Evolutionary conservation across 768 basidiomycete genomes (phyloP).

Genomic region (Lactarius akahatsu): DNA sequence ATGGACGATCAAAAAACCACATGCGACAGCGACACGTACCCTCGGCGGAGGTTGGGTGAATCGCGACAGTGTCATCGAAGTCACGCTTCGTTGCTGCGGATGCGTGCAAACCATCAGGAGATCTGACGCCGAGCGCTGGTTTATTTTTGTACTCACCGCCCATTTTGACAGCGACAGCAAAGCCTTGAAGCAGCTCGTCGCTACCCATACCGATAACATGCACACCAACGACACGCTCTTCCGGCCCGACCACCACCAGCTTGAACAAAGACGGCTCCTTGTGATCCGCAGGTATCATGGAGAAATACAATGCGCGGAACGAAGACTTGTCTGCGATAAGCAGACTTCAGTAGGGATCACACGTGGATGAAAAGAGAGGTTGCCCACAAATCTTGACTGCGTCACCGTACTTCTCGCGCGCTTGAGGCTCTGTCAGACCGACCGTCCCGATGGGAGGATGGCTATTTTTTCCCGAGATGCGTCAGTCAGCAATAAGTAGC

Average conservation of each 20-base stretch:
- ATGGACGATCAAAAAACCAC: not conserved
- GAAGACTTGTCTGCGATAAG: slow-evolving; percentile 62
- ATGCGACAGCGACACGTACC: slow-evolving; percentile 45
- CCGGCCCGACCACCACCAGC: slow-evolving; percentile 79
- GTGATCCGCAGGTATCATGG: slow-evolving; percentile 84
- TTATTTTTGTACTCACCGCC: slow-evolving; percentile 47
- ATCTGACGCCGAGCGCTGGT: not conserved
- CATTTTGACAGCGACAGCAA: slow-evolving; percentile 98
- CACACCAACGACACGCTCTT: slow-evolving; percentile 94
- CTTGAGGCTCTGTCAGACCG: slow-evolving; percentile 91
- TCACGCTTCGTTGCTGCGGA: slow-evolving; percentile 68
- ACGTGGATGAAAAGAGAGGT: slow-evolving; percentile 15
- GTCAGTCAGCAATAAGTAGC: slow-evolving; percentile 13
- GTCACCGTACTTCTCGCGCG: slow-evolving; percentile 83
- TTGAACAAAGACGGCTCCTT: slow-evolving; percentile 97
- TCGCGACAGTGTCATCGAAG: slow-evolving; percentile 86
- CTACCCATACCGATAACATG: slow-evolving; percentile 91
- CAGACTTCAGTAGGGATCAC: slow-evolving; percentile 10
- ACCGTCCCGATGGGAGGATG: slow-evolving; percentile 96
- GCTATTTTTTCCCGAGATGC: slow-evolving; percentile 40
- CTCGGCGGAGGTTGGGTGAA: slow-evolving; percentile 86
- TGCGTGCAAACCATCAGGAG: slow-evolving; percentile 5
- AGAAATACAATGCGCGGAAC: slow-evolving; percentile 87
- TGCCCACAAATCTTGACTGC: slow-evolving; percentile 86
- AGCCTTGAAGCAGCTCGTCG: slow-evolving; percentile 95